phyloP scores from a whole-genome alignment of 1,139 yeast genomes.

The Suhomyces bolitotheri region DNA sequence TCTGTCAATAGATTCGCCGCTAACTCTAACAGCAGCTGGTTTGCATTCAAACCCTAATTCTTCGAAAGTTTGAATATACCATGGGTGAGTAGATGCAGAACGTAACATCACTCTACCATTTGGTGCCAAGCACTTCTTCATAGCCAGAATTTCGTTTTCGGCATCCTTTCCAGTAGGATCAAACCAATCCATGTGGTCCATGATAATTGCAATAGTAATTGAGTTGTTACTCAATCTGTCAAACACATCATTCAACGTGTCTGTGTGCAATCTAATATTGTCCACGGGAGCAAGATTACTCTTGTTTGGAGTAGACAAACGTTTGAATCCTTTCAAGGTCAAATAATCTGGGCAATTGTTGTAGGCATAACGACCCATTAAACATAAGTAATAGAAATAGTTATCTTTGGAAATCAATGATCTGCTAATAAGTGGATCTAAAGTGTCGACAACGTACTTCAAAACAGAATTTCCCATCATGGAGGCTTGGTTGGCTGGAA shows the following conservation, averaged over 20 bases:
- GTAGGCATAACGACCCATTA: conserved; percentile 61
- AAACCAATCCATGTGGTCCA: conserved; percentile 96
- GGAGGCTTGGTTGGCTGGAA: conserved; percentile 78
- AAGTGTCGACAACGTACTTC: conserved; percentile 71
- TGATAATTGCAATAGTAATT: conserved; percentile 73
- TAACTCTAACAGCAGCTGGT: conserved; percentile 65
- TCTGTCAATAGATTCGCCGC: conserved; percentile 70
- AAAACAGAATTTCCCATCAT: conserved; percentile 75
- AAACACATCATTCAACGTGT: conserved; percentile 72
- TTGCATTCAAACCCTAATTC: conserved; percentile 63
- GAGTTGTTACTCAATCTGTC: conserved; percentile 62
- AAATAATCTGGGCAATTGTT: conserved; percentile 77
- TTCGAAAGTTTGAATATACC: conserved; percentile 75
- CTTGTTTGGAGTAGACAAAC: conserved; percentile 39
- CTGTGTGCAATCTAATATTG: conserved; percentile 76
- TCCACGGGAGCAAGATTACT: conserved; percentile 50
- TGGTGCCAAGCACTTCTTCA: conserved; percentile 59
- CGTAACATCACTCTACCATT: conserved; percentile 78
- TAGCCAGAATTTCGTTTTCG: conserved; percentile 61
- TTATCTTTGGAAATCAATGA: conserved; percentile 69
- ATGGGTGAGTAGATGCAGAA: conserved; percentile 71
- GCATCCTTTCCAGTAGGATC: conserved; percentile 67
- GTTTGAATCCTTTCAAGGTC: conserved; percentile 56
- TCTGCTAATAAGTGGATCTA: conserved; percentile 69
- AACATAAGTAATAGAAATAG: conserved; percentile 72